A percentile compares a stretch with the other conserved stretches of the same genome.
Evolutionary conservation across 805 yeast species (phyloP).

Genomic region (Danielia reshetovae): DNA sequence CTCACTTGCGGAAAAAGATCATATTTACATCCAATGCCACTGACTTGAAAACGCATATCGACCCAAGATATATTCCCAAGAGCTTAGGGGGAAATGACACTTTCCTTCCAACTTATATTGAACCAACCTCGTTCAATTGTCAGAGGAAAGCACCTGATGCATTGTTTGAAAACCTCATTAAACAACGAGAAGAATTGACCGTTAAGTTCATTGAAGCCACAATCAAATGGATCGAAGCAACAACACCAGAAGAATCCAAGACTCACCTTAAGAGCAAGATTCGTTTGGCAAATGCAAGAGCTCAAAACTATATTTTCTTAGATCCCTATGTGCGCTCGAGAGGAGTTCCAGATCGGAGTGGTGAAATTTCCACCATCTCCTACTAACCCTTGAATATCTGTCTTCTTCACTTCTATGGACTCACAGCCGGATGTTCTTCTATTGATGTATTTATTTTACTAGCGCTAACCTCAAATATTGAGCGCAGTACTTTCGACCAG

Average conservation of each 20-base stretch:
- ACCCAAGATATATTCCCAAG: constrained; percentile 7
- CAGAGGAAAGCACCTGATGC: constrained; percentile 9
- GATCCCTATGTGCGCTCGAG: constrained; percentile 12
- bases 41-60: constrained; percentile 7
- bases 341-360: constrained; percentile 10
- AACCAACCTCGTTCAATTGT: constrained; percentile 6
- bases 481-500: no score
- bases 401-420: no score
- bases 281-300: constrained; percentile 4
- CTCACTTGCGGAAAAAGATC: constrained; percentile 7
- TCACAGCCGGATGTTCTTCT: no score
- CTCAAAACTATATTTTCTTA: constrained; percentile 7
- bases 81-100: constrained; percentile 11
- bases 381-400: no score
- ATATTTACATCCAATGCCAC: constrained; percentile 6
- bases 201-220: constrained; percentile 11
- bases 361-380: constrained; percentile 4
- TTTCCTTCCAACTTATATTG: constrained; percentile 6
- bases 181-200: constrained; percentile 11
- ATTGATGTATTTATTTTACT: no score
- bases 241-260: constrained; percentile 5
- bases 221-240: constrained; percentile 11
- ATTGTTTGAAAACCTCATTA: constrained; percentile 4
- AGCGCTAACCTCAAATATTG: no score
- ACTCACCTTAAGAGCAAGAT: constrained; percentile 6